These are phyloP conservation scores for Cryomyces antarcticus DNA, from an alignment of 495 filamentous ascomycete genomes.

Conservation along the genomic window DNA sequence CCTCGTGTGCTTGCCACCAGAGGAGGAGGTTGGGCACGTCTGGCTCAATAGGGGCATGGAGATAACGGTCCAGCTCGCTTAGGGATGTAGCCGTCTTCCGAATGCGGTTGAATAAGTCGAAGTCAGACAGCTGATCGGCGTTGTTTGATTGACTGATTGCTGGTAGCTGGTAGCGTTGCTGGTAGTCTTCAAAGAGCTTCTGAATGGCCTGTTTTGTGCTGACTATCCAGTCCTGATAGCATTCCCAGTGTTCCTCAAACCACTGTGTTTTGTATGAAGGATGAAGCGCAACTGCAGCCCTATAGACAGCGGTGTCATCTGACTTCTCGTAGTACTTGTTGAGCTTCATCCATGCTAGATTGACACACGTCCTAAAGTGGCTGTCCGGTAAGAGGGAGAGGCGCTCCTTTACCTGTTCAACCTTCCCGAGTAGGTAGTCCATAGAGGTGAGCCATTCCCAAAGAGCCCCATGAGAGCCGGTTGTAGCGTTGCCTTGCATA, in stretches of 20 bases:
- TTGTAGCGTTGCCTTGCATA: constrained; percentile 1
- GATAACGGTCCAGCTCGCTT: not conserved
- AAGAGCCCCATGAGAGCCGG: not conserved
- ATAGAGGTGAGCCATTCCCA: not conserved
- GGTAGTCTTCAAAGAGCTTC: not conserved
- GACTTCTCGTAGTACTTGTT: constrained; percentile 1
- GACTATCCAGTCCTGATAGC: not conserved
- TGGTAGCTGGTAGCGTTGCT: not conserved
- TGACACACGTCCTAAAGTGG: not conserved
- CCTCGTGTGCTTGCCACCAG: not conserved
- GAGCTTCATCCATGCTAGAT: constrained; percentile 1
- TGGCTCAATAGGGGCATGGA: not conserved
- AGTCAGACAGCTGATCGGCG: not conserved
- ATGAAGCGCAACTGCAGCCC: constrained; percentile 2
- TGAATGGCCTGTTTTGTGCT: not conserved
- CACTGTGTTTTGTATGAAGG: not conserved
- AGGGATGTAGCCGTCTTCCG: too few species aligned
- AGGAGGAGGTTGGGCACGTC: not conserved
- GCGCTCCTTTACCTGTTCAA: not conserved
- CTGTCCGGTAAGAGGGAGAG: too few species aligned
- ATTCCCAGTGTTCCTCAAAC: constrained; percentile 1
- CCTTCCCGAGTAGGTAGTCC: not conserved
- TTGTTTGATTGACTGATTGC: not conserved
- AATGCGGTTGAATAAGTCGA: not conserved
- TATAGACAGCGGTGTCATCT: not conserved